Evolutionary conservation across 2,329 filamentous ascomycete genomes (phyloP).

Genomic region (Pyricularia sp.): DNA sequence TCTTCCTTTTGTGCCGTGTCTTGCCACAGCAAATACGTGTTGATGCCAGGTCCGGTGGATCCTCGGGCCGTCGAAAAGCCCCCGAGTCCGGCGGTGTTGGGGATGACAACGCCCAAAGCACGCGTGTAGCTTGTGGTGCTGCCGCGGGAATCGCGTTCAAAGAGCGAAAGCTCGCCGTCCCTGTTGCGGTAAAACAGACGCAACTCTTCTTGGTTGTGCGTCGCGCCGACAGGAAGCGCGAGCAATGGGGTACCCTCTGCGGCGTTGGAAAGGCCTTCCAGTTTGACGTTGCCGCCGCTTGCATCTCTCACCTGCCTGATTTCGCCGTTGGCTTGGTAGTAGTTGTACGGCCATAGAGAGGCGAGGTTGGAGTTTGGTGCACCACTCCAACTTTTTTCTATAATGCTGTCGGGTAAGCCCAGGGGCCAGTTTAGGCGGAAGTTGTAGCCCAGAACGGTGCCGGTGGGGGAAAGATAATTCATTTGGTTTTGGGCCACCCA

Average conservation of each 20-base stretch:
- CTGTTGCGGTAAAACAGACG: background rate
- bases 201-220: background rate
- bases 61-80: slow-evolving; percentile 9
- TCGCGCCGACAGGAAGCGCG: background rate
- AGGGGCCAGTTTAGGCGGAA: background rate
- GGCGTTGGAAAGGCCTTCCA: background rate
- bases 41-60: slow-evolving; percentile 3
- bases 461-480: slow-evolving; percentile 4
- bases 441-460: slow-evolving; percentile 2
- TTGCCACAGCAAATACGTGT: slow-evolving; percentile 13
- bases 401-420: background rate
- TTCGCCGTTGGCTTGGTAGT: slow-evolving; percentile 4
- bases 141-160: slow-evolving; percentile 6
- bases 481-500: slow-evolving; percentile 4
- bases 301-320: background rate
- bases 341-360: slow-evolving; percentile 5
- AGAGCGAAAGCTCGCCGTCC: slow-evolving; percentile 3
- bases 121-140: background rate
- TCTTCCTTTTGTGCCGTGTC: slow-evolving; percentile 7
- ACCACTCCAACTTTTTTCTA: background rate
- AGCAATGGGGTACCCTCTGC: background rate
- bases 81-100: slow-evolving; percentile 9
- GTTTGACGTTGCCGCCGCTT: background rate
- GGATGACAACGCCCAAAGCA: slow-evolving; percentile 5
- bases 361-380: slow-evolving; percentile 3